phyloP scores from a whole-genome alignment of 2,329 filamentous ascomycete genomes.

The Chaetomiaceae sp. region DNA sequence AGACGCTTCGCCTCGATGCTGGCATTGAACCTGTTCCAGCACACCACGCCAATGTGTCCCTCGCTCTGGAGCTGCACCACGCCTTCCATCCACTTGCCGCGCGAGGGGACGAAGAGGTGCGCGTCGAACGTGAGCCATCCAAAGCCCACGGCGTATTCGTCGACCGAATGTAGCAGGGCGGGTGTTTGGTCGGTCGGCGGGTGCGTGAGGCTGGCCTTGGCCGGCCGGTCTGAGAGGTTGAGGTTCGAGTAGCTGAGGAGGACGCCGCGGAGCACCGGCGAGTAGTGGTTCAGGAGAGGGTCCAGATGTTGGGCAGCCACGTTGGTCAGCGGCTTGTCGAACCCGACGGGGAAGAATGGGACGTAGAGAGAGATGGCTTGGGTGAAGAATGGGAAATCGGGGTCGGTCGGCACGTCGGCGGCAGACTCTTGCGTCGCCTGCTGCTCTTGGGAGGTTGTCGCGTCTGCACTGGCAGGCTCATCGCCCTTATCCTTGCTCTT shows the following conservation, averaged over 20 bases:
- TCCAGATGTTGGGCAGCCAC: slow-evolving; percentile 70
- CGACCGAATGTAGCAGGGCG: slow-evolving; percentile 47
- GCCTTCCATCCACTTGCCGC: slow-evolving; percentile 71
- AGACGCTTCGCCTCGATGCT: slow-evolving; percentile 74
- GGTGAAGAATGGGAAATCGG: slow-evolving; percentile 66
- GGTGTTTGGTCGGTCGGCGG: slow-evolving; percentile 46
- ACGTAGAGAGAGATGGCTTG: slow-evolving; percentile 79
- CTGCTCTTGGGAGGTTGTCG: slow-evolving; percentile 27
- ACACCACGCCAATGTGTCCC: slow-evolving; percentile 82
- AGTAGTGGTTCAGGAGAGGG: slow-evolving; percentile 71
- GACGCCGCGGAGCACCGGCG: slow-evolving; percentile 67
- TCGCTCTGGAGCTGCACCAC: slow-evolving; percentile 82
- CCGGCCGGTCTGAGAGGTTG: slow-evolving; percentile 56
- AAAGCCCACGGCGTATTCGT: slow-evolving; percentile 83
- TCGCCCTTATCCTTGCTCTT: slow-evolving; percentile 26
- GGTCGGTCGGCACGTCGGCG: slow-evolving; percentile 35
- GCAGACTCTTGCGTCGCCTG: slow-evolving; percentile 29
- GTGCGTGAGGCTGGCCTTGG: slow-evolving; percentile 38
- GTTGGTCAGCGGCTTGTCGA: slow-evolving; percentile 64
- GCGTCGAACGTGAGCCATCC: slow-evolving; percentile 87
- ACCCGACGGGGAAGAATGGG: slow-evolving; percentile 65
- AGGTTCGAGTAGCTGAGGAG: slow-evolving; percentile 69
- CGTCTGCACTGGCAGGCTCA: slow-evolving; percentile 27
- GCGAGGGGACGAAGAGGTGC: slow-evolving; percentile 71
- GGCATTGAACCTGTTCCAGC: slow-evolving; percentile 88